Evolutionary conservation across 805 yeast genomes (phyloP).

Genomic region (Ogataea nakhonphanomensis): DNA sequence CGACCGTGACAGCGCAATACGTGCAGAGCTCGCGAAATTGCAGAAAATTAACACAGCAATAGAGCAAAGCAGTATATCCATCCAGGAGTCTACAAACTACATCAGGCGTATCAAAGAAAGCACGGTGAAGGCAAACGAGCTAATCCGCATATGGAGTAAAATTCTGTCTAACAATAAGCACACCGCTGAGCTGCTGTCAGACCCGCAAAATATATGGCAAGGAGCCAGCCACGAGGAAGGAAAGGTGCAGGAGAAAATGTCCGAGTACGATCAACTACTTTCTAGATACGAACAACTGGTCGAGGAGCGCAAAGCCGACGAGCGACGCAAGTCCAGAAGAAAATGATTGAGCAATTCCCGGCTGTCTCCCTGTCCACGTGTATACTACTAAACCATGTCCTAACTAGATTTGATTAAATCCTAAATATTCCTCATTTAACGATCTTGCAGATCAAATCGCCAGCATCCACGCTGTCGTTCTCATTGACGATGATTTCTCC

Average conservation of each 20-base stretch:
- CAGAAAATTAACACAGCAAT: constrained; percentile 18
- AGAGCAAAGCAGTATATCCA: constrained; percentile 17
- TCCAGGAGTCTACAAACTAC: constrained; percentile 18
- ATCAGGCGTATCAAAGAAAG: constrained; percentile 17
- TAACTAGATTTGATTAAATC: not conserved
- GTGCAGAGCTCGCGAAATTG: constrained; percentile 16
- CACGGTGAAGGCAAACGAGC: constrained; percentile 23
- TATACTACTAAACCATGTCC: too few relatives aligned
- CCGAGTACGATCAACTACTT: constrained; percentile 29
- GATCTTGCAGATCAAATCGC: constrained; percentile 74
- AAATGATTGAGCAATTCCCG: not conserved
- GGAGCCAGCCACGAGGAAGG: constrained; percentile 20
- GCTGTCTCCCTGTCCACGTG: too few relatives aligned
- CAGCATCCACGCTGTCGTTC: constrained; percentile 94
- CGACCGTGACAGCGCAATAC: constrained; percentile 15
- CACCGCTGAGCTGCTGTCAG: constrained; percentile 43
- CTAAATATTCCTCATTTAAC: constrained; percentile 24
- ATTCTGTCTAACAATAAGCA: constrained; percentile 61
- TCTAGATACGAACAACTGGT: constrained; percentile 20
- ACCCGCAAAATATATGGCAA: constrained; percentile 13
- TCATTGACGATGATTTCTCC: constrained; percentile 75
- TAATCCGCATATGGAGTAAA: constrained; percentile 58
- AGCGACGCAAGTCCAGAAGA: constrained; percentile 17
- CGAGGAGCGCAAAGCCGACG: constrained; percentile 1
- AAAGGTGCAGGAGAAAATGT: constrained; percentile 17